Evolutionary conservation across 202 grass and related monocot genomes (phyloP).

Genomic region (Setaria italica): DNA sequence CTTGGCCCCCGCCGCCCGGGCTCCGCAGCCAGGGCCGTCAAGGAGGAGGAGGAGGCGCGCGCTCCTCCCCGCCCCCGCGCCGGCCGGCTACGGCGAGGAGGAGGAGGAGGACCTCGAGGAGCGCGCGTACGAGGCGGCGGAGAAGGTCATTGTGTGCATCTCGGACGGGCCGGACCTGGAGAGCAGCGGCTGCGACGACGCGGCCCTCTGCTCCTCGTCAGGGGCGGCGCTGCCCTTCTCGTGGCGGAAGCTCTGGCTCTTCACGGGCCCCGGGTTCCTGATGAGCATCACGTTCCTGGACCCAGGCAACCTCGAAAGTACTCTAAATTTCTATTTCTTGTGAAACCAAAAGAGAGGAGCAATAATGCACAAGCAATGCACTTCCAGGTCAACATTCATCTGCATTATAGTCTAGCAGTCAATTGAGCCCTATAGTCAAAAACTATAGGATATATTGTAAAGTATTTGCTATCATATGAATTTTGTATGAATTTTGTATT

Average conservation of each 20-base stretch:
- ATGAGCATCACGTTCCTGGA: conserved; percentile 93
- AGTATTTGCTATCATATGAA: no score
- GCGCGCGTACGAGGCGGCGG: conserved; percentile 65
- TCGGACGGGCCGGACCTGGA: conserved; percentile 30
- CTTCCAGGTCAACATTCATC: no score
- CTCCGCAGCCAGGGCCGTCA: not conserved
- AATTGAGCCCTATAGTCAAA: no score
- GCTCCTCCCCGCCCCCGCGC: not conserved
- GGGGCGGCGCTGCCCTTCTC: conserved; percentile 61
- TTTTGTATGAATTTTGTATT: no score
- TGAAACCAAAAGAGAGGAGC: no score
- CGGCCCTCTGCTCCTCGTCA: not conserved
- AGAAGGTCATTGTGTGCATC: conserved; percentile 78
- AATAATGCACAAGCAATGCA: no score
- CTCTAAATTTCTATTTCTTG: no score
- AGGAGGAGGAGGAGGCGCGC: conserved; percentile 44
- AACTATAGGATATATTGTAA: no score
- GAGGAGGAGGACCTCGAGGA: conserved; percentile 68
- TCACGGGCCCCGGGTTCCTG: conserved; percentile 80
- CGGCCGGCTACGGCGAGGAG: not conserved
- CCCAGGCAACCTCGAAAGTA: conserved; percentile 90
- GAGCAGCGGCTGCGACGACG: conserved; percentile 28
- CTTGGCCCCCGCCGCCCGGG: conserved; percentile 27
- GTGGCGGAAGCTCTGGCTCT: conserved; percentile 88
- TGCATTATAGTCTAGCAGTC: no score